These are phyloP conservation scores for Rasamsonia emersonii DNA, from an alignment of 2,329 filamentous ascomycete species.

Conservation along the genomic window DNA sequence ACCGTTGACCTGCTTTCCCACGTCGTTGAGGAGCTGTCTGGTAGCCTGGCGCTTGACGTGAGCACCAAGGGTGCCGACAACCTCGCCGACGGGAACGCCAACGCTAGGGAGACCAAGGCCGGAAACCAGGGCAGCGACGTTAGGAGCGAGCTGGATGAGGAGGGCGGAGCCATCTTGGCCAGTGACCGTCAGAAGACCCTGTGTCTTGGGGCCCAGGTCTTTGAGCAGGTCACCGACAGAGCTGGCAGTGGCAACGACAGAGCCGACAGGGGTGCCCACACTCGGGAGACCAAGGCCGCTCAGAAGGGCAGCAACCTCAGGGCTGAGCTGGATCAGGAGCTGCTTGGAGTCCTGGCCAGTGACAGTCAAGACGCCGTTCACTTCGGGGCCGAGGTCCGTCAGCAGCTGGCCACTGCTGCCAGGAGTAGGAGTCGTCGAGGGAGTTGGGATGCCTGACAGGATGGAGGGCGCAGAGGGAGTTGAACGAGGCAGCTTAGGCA, in stretches of 20 bases:
- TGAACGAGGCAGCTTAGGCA: too few relatives aligned
- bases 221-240: constrained; percentile 18
- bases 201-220: constrained; percentile 15
- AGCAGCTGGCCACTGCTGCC: constrained; percentile 19
- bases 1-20: constrained; percentile 16
- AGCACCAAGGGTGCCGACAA: constrained; percentile 18
- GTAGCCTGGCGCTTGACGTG: constrained; percentile 20
- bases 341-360: constrained; percentile 17
- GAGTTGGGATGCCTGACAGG: constrained; percentile 11
- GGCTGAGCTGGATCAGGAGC: constrained; percentile 23
- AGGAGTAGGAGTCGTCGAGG: constrained; percentile 7
- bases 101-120: constrained; percentile 21
- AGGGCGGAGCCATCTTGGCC: constrained; percentile 21
- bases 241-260: constrained; percentile 18
- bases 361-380: constrained; percentile 23
- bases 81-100: constrained; percentile 18
- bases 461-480: constrained; percentile 4
- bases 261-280: constrained; percentile 18
- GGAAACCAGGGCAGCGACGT: constrained; percentile 18
- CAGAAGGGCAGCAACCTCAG: constrained; percentile 20
- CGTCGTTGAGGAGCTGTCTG: constrained; percentile 19
- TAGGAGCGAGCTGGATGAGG: constrained; percentile 21
- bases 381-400: constrained; percentile 21
- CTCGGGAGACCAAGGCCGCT: constrained; percentile 19
- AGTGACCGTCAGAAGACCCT: constrained; percentile 23